A percentile compares a stretch with the other conserved stretches of the same genome.
phyloP scores from a whole-genome alignment of 768 basidiomycete species.

The Naganishia friedmannii region DNA sequence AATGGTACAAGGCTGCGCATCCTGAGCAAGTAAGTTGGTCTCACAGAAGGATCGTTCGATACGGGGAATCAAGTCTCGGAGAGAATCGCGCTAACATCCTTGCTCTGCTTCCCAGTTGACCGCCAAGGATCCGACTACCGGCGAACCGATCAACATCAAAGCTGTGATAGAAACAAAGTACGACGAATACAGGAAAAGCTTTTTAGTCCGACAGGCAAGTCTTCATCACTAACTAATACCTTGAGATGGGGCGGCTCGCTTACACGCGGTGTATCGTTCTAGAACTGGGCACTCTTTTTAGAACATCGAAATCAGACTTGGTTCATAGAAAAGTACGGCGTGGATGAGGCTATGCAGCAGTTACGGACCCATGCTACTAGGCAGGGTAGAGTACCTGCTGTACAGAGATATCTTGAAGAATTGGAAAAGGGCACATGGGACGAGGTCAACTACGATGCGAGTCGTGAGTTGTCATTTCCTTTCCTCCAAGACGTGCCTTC shows the following conservation, averaged over 20 bases:
- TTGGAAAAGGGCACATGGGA: slow-evolving; percentile 83
- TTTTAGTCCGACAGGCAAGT: slow-evolving; percentile 80
- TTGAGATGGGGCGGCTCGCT: background rate
- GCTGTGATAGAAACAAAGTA: slow-evolving; percentile 58
- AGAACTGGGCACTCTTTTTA: slow-evolving; percentile 94
- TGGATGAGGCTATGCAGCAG: slow-evolving; percentile 64
- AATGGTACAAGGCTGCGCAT: slow-evolving; percentile 11
- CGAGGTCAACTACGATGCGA: slow-evolving; percentile 41
- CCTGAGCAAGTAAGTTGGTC: background rate
- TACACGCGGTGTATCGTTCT: background rate
- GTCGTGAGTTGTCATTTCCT: slow-evolving; percentile 33
- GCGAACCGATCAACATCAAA: background rate
- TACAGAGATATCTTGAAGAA: slow-evolving; percentile 71
- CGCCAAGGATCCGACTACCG: slow-evolving; percentile 5
- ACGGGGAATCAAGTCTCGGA: background rate
- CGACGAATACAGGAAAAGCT: slow-evolving; percentile 93
- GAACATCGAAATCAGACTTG: slow-evolving; percentile 92
- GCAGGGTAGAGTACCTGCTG: slow-evolving; percentile 76
- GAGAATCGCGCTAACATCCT: background rate
- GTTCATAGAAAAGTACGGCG: slow-evolving; percentile 95
- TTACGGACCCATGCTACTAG: slow-evolving; percentile 75
- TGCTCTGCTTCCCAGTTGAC: background rate
- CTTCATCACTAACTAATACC: background rate
- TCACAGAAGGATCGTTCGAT: background rate
- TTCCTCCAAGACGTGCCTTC: background rate